Base-by-base conservation (phyloP, 106 monocot genomes). In the Acorus calamus region DNA sequence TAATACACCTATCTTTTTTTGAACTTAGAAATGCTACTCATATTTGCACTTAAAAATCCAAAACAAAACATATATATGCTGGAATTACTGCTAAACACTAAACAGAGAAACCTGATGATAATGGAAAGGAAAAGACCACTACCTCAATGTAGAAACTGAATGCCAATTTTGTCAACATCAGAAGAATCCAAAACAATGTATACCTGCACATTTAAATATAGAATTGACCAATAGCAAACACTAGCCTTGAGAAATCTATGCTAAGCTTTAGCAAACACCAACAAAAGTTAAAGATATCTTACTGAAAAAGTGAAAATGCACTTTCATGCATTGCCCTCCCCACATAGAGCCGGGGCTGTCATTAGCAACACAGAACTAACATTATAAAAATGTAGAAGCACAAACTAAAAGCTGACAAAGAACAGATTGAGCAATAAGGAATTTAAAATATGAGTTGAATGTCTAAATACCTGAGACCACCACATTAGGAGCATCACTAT, bases 311-410 rank as follows among this genome's bases (percentile, higher is more conserved):
- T 67, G 87, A 87, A 57, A 87, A 81, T 14, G 87, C 61, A 46
- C 87, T 83, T 76, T 96, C 96, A 85, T 91, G 96, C 96, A 96
- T 96, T 62, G 81, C 91, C 74, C 96, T 87, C 66, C 96, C 96
- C 11, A 96, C 80, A 72, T 69, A 96, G 53, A 96, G 96, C 42
- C 91, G 82, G 72, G 96, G 91, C 96, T 96, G 83, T 50, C 76
- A 74, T 65, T 58, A 28, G 28, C 28, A 28, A 28, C 28, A 1
- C 28, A 28, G 1, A 28, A 28, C 28, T 28, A 28, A 28, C 0
- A 28, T 28, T 28, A 28, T 28, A 28, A 28, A 28, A 44, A 51
- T 53, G 43, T 7, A 48, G 46, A 12, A 52, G 14, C 53, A 12
- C 5, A 42, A 66, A 53, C 55, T 5, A 10, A 10, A 4, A 60